Conservation (phyloP, 805 yeast species). For the Metschnikowia arizonensis region DNA sequence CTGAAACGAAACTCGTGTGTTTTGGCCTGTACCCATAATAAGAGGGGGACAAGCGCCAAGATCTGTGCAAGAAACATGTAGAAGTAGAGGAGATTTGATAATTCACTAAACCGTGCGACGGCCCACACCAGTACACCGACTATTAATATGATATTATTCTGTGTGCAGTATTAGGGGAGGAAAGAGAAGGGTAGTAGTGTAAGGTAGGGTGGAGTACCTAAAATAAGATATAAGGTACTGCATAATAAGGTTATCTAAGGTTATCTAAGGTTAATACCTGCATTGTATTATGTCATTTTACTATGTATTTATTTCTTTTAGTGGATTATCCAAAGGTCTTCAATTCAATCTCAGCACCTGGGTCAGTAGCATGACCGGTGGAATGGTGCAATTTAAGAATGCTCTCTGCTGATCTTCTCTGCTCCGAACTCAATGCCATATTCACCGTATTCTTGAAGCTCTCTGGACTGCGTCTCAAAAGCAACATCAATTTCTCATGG, state of each 20-base stretch:
- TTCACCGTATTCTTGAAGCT: conserved; percentile 48
- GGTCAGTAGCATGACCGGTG: not conserved
- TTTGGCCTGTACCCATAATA: conserved; percentile 16
- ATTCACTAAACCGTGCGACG: not conserved
- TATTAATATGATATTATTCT: no score
- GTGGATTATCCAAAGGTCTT: conserved; percentile 41
- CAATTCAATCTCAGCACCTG: conserved; percentile 39
- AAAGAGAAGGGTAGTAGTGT: no score
- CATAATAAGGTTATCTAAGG: no score
- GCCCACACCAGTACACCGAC: conserved; percentile 1
- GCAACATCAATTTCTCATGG: conserved; percentile 44
- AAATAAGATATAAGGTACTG: no score
- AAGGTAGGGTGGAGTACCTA: no score
- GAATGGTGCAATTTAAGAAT: conserved; percentile 31
- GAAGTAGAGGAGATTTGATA: not conserved
- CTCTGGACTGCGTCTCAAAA: conserved; percentile 43
- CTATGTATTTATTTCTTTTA: no score
- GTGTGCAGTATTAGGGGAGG: no score
- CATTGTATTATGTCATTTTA: no score
- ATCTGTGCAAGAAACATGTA: not conserved
- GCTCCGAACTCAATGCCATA: conserved; percentile 33
- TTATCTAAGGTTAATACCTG: no score
- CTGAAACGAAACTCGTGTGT: conserved; percentile 36
- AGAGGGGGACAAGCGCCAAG: conserved; percentile 6
- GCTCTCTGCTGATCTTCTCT: conserved; percentile 40